Evolutionary conservation across 805 yeast genomes (phyloP), one percentile per base, ranked within the genome.

Genomic region (Metschnikowia shivogae): DNA sequence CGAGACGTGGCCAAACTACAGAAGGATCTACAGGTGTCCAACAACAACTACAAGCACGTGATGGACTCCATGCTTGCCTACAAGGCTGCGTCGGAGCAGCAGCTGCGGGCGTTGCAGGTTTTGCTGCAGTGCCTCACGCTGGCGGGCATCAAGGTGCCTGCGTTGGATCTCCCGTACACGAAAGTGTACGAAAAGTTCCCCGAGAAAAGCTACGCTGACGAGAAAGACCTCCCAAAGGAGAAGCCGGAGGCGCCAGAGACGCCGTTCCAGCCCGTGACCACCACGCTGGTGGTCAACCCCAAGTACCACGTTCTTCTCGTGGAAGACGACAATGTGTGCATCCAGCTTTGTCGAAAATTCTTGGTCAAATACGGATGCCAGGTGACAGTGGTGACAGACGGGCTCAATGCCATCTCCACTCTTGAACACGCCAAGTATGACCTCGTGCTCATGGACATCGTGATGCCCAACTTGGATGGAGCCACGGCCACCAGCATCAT

Each of bases 331-430:
- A 80, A 77, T 33, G 87, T 86, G 32, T 86, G 96, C 55, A 85
- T 89, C 43, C 87, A 85, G 51, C 71, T 92, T 8, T 87, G 97
- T 55, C 74, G 86, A 8, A 86, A 87, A 61, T 88, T 93, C 58
- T 64, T 93, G 46, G 78, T 80, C 59, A 86, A 88, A 58, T 89
- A 86, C 61, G 97, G 97, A 0, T 90, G 97, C 62, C 82, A 89
- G 11, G 96, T 92, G 4, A 92, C 93, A 38, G 88, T 89, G 14
- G 97, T 88, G 0, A 84, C 89, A 5, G 97, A 92, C 67, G 99
- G 99, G 0, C 67, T 92, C 9, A 82, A 87, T 30, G 97, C 97
- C 3, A 89, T 93, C 36, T 77, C 81, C 29, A 84, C 82, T 0
- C 78, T 86, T 27, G 90, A 84, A 59, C 78, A 80, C 41, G 78